Evolutionary conservation across 1,139 yeast genomes (phyloP), one percentile per base, ranked within the genome.

Genomic region (Scheffersomyces insectosa): DNA sequence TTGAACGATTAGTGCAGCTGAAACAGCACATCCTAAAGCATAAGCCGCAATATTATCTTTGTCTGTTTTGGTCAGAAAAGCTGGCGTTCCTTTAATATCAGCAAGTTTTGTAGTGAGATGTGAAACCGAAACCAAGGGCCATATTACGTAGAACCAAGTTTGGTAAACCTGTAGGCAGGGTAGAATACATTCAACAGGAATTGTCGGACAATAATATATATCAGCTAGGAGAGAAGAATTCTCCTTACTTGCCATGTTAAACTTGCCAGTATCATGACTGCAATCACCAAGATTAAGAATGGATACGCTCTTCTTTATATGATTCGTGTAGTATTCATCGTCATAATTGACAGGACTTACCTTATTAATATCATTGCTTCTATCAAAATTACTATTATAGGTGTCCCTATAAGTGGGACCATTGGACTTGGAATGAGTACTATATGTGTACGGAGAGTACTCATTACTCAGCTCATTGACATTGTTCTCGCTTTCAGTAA

Each of bases 121-220:
- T 1, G 71, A 68, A 25, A 66, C 63, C 13, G 68, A 62, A 7
- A 70, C 56, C 16, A 70, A 72, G 5, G 77, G 77, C 73, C 75
- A 71, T 12, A 68, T 65, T 3, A 74, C 72, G 48, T 70, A 70
- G 47, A 60, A 70, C 72, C 73, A 70, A 3, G 71, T 66, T 48
- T 70, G 75, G 51, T 63, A 71, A 5, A 68, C 55, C 42, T 69
- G 72, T 20, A 70, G 54, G 39, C 68, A 64, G 8, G 70, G 70
- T 37, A 60, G 52, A 33, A 54, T 47, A 34, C 48, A 46, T 11
- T 51, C 56, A 31, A 53, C 37, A 28, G 52, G 37, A 9, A 50
- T 28, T 3, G 43, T 25, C 28, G 50, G 49, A 2, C 35, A 16
- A 28, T 20, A 36, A 39, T 13, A 34, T 30, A 30, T 9, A 9